A percentile compares a stretch with the other conserved stretches of the same genome.
Evolutionary conservation across 306 rosid genomes (phyloP).

Genomic region (Oemleria cerasiformis): DNA sequence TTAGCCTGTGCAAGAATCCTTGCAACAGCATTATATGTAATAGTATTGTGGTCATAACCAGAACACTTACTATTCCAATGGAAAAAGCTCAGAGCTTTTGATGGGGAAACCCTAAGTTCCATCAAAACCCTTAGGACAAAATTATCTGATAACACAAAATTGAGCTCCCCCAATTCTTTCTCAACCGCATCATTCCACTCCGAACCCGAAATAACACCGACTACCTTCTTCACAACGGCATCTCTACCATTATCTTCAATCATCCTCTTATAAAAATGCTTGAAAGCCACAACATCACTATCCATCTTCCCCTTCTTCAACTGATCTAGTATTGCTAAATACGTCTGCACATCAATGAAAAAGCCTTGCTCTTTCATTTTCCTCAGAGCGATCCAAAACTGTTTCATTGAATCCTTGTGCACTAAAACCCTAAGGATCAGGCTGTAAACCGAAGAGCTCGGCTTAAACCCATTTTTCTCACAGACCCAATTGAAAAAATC

Average conservation of each 20-base stretch:
- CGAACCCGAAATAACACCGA: constrained; percentile 41
- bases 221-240: constrained; percentile 49
- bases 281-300: constrained; percentile 44
- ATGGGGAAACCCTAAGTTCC: constrained; percentile 49
- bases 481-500: constrained; percentile 68
- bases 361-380: constrained; percentile 65
- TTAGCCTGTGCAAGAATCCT: constrained; percentile 59
- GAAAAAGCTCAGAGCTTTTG: constrained; percentile 59
- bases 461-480: constrained; percentile 48
- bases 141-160: constrained; percentile 48
- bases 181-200: constrained; percentile 60
- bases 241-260: constrained; percentile 51
- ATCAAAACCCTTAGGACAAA: constrained; percentile 59
- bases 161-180: constrained; percentile 41
- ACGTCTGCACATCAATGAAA: constrained; percentile 55
- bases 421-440: constrained; percentile 57
- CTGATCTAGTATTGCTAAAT: constrained; percentile 29
- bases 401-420: constrained; percentile 47
- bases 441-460: constrained; percentile 59
- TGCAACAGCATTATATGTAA: constrained; percentile 68
- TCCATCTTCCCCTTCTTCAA: constrained; percentile 54
- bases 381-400: constrained; percentile 60
- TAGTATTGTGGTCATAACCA: constrained; percentile 47
- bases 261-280: constrained; percentile 51
- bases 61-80: constrained; percentile 51